phyloP scores from a whole-genome alignment of 169 alveolate genomes.

The Cryptosporidium andersoni region DNA sequence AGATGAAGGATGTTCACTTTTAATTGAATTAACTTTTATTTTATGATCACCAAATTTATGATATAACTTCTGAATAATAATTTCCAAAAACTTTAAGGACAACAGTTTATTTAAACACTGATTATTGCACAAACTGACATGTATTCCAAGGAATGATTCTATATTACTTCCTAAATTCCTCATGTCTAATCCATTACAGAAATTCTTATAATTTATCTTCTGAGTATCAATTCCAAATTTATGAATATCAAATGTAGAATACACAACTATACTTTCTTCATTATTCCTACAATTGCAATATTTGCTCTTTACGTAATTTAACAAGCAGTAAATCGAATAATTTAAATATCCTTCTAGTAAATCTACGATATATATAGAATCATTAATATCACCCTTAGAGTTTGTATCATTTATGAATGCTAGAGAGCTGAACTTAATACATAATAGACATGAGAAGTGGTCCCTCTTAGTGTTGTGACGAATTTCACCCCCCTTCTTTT shows the following conservation, averaged over 20 bases:
- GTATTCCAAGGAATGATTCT: constrained; percentile 10
- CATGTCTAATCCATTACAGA: no score
- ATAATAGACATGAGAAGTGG: constrained; percentile 18
- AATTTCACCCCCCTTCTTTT: not conserved
- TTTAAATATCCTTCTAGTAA: not conserved
- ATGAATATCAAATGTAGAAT: constrained; percentile 11
- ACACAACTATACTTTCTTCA: constrained; percentile 1
- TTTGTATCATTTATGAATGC: constrained; percentile 2
- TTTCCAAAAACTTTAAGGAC: not conserved
- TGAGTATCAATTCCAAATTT: not conserved
- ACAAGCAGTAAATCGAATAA: not conserved
- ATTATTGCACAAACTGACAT: constrained; percentile 28
- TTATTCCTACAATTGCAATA: not conserved
- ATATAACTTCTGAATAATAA: not conserved
- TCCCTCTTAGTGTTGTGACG: not conserved
- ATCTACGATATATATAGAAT: not conserved
- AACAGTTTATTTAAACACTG: constrained; percentile 1
- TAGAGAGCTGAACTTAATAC: not conserved
- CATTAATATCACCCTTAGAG: not conserved
- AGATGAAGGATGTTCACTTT: not conserved
- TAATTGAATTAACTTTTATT: not conserved
- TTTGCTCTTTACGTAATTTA: not conserved
- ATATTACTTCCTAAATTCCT: not conserved
- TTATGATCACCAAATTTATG: not conserved
- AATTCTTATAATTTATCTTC: not conserved